Base-by-base conservation (phyloP, 441 rosid species). In the Arabidopsis hybrid region DNA sequence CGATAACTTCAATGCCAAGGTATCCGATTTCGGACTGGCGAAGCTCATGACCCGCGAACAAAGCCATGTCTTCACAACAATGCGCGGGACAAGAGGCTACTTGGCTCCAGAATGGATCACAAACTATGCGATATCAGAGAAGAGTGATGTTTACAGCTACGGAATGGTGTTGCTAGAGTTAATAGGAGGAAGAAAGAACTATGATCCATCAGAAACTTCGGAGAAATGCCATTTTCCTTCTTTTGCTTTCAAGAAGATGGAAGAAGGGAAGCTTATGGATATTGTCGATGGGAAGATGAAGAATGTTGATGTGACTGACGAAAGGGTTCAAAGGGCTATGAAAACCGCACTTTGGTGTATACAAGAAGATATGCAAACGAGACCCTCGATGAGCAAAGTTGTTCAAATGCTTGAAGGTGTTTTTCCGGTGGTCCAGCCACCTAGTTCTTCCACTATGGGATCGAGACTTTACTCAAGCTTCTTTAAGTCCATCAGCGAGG, bases 321-420 rank as follows among this genome's bases (percentile, higher is more conserved):
- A 85, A 50, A 78, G 87, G 50, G 83, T 92, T 16, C 46, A 64
- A 11, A 83, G 82, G 0, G 84, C 97, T 2, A 73, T 90, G 35
- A 93, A 84, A 83, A 92, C 91, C 34, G 98, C 98, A 8, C 82
- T 95, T 67, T 92, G 99, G 97, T 95, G 98, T 55, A 85, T 91
- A 79, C 98, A 95, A 67, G 98, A 95, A 77, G 98, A 95, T 21
- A 91, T 93, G 96, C 32, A 43, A 53, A 40, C 83, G 31, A 85
- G 98, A 80, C 99, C 99, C 14, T 74, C 97, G 17, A 95, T 92
- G 99, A 72, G 84, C 32, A 91, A 82, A 83, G 99, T 91, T 26
- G 91, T 89, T 50, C 97, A 93, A 68, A 95, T 95, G 99, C 98
- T 92, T 11, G 99, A 93, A 85, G 96, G 99, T n/a, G 79, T 95